Conservation (phyloP, 2,329 filamentous ascomycete species). For the Spiromastix sp. region DNA sequence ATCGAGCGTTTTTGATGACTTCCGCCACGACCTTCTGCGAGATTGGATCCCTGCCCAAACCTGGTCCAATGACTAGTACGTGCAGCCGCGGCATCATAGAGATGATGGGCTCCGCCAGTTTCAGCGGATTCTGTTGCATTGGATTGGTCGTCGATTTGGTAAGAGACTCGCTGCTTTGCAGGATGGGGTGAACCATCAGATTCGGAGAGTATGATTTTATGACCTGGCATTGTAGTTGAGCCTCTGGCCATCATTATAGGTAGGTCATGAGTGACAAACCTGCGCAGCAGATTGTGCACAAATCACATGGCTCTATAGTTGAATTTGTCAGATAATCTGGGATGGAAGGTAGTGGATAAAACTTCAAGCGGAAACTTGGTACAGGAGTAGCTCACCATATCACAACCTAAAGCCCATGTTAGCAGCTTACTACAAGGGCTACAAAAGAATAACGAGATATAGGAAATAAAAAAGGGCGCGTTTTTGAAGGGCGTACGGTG, state of each 20-base stretch:
- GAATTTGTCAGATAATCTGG: too few relatives aligned
- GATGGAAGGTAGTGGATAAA: too few relatives aligned
- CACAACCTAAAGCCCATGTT: conserved; percentile 41
- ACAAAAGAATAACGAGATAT: too few relatives aligned
- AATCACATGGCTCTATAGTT: conserved; percentile 63
- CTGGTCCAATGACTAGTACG: conserved; percentile 85
- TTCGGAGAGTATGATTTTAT: conserved; percentile 98
- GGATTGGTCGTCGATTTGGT: conserved; percentile 37
- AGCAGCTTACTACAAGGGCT: too few relatives aligned
- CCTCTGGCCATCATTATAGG: background rate
- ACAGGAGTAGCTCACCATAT: conserved; percentile 65
- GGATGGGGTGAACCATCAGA: conserved; percentile 94
- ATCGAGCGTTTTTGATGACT: conserved; percentile 68
- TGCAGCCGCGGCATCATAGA: conserved; percentile 78
- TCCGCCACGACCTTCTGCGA: conserved; percentile 79
- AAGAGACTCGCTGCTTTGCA: conserved; percentile 58
- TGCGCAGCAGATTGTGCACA: conserved; percentile 79
- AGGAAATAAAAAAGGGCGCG: too few relatives aligned
- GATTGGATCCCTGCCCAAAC: conserved; percentile 75
- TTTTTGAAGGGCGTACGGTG: background rate
- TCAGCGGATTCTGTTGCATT: conserved; percentile 39
- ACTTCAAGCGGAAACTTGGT: too few relatives aligned
- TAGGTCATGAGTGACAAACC: conserved; percentile 16
- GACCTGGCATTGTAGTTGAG: conserved; percentile 38
- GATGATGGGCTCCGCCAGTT: conserved; percentile 60